Base-by-base conservation (phyloP, 202 grass and related monocot genomes). In the Eragrostis tef region DNA sequence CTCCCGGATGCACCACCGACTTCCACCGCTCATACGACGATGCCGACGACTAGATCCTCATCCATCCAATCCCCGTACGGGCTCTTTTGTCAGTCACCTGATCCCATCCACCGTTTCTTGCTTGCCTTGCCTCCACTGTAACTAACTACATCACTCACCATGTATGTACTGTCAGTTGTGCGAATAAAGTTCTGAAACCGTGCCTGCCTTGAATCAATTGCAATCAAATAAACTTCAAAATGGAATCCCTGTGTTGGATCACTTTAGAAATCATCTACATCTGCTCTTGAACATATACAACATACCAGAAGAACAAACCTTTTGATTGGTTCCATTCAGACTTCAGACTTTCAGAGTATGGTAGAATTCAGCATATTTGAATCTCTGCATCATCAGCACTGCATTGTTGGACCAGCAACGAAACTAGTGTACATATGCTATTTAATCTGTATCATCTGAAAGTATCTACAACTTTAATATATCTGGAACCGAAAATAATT, bases 1-100 rank as follows among this genome's bases (percentile, higher is more conserved):
- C 94, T 3, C 41, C 77, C 31, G 94, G 94, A 48, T 97, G 94
- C 79, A 49, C 85, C 61, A 87, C 94, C 2, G 83, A 88, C 11
- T 78, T 87, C 59, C 94, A 97, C 86, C 54, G 72, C 54, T 97
- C 94, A 52, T 94, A 97, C 85, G 94, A 92, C 73, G 89, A 93
- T 70, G 17, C 71, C 3, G 21, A 64, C 4, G 5, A 21, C 22
- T 59, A 29, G 39, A 42, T 41, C 63, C 29, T 24, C 34, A 6
- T 51, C 49, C 49, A 6, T 51, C 29, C 29, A 31, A 31, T 31
- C 13, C 3, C 14, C 16, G 14, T 49, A 11, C 4, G 47, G 2
- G 14, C 49, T 51, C 27, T 19, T 65, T 19, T n/a, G 31, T 66
- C 63, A 41, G 31, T 65, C 11, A 65, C 7, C 62, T 36, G 13